Base-by-base conservation (phyloP, 108 stramenopile genomes). In the Epipyxis sp. region DNA sequence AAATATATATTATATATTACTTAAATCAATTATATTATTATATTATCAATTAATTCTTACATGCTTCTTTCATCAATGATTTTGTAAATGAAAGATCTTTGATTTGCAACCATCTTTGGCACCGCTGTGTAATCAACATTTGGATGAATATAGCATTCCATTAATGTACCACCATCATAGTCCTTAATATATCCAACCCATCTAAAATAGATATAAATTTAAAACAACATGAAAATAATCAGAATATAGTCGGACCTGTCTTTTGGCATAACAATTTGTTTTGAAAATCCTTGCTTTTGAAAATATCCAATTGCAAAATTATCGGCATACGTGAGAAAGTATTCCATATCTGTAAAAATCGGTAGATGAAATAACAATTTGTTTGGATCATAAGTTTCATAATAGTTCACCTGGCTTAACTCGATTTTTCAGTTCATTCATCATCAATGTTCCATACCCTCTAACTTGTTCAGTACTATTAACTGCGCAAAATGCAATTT, bases 61-160 rank as follows among this genome's bases (percentile, higher is more conserved):
- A 20, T 67, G 42, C n/a, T n/a, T n/a, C n/a, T 50, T 29, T 44
- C 40, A n/a, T 13, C 13, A 3, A 72, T 25, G 20, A 61, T 13
- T n/a, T 20, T 10, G 32, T 34, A 10, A 50, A 80, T 69, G 80
- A 42, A 81, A 43, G n/a, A 41, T 1, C 85, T 83, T 79, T 97
- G 96, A 1, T 88, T 83, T 44, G 76, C 67, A 29, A 95, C 40
- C 90, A 95, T 91, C 79, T 93, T 88, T 1, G 91, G 90, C 34
- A 95, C 81, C n/a, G 88, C 80, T 2, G 92, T 91, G 81, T 88
- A 97, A 69, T 94, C 91, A 77, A 97, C 90, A 44, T 90, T 88
- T 10, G 95, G 94, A 82, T 97, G 95, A 6, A 99, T 88, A 83
- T 96, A 95, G 85, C 98, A 99, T 87, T 99, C 95, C 98, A 99